Percentiles rank a stretch among this genome's conserved stretches.
Evolutionary conservation across 345 rosid species (phyloP).

Genomic region (Gossypium anomalum): DNA sequence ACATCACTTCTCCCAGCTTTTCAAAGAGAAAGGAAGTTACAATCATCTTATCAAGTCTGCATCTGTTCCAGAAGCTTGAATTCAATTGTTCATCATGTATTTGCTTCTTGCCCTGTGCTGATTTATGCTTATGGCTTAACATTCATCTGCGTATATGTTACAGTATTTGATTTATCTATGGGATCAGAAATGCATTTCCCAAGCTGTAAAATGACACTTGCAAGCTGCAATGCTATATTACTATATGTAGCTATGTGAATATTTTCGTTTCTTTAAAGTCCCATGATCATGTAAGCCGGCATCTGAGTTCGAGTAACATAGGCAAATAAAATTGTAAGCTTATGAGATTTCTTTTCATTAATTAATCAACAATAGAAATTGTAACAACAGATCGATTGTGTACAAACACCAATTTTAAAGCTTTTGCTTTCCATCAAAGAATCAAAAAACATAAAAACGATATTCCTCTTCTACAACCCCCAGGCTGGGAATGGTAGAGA

Average conservation of each 20-base stretch:
- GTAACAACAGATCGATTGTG: constrained; percentile 43
- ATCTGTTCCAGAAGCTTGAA: constrained; percentile 58
- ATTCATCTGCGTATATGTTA: background rate
- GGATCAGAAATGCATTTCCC: background rate
- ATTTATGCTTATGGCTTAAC: background rate
- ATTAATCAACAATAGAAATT: constrained; percentile 56
- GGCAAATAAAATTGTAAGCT: background rate
- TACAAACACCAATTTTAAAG: constrained; percentile 33
- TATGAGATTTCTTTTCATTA: constrained; percentile 27
- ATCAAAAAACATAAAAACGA: constrained; percentile 28
- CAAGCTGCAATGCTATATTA: background rate
- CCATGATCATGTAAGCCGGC: no score
- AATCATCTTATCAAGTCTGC: constrained; percentile 84
- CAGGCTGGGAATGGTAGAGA: constrained; percentile 24
- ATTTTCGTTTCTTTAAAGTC: background rate
- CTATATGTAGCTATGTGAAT: background rate
- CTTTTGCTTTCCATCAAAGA: constrained; percentile 33
- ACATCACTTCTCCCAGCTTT: constrained; percentile 91
- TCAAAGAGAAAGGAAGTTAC: constrained; percentile 97
- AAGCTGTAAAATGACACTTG: background rate
- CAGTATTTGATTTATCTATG: background rate
- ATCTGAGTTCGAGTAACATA: background rate
- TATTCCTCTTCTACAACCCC: constrained; percentile 29
- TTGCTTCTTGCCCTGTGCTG: background rate
- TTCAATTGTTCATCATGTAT: background rate